phyloP scores from a whole-genome alignment of 2,329 filamentous ascomycete species.

The Aspergillus melleus region DNA sequence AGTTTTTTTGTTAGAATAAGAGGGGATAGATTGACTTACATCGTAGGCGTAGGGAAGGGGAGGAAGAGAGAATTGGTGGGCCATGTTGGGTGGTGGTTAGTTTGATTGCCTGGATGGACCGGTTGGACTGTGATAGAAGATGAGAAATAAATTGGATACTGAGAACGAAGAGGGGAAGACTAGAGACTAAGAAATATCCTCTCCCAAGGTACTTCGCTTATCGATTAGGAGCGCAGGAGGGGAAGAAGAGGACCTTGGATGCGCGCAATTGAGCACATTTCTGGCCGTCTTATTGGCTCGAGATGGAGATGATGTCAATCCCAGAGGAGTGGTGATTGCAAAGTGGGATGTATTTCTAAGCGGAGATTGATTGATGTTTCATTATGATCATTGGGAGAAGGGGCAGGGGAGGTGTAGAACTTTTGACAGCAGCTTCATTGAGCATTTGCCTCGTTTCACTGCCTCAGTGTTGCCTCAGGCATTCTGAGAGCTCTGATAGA shows the following conservation, averaged over 20 bases:
- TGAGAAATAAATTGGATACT: neutral
- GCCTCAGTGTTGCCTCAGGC: no score
- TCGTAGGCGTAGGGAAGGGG: constrained; percentile 68
- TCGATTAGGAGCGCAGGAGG: neutral
- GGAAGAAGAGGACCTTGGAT: constrained; percentile 3
- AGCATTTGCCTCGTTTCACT: no score
- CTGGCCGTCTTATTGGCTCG: neutral
- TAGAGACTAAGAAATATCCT: neutral
- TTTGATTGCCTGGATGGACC: neutral
- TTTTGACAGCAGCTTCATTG: no score
- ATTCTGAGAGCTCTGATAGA: no score
- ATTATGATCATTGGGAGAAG: no score
- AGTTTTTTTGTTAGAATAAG: neutral
- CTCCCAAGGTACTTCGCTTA: neutral
- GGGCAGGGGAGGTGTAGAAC: no score
- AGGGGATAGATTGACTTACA: constrained; percentile 50
- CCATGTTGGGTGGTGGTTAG: constrained; percentile 18
- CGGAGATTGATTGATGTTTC: no score
- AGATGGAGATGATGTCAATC: neutral
- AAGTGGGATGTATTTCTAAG: no score
- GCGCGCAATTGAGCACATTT: constrained; percentile 14
- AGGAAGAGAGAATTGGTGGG: constrained; percentile 59
- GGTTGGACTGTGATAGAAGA: neutral
- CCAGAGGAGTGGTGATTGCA: no score
- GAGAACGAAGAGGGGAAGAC: neutral